phyloP scores from a whole-genome alignment of 768 basidiomycete genomes.

The Boletus rubescentipes region DNA sequence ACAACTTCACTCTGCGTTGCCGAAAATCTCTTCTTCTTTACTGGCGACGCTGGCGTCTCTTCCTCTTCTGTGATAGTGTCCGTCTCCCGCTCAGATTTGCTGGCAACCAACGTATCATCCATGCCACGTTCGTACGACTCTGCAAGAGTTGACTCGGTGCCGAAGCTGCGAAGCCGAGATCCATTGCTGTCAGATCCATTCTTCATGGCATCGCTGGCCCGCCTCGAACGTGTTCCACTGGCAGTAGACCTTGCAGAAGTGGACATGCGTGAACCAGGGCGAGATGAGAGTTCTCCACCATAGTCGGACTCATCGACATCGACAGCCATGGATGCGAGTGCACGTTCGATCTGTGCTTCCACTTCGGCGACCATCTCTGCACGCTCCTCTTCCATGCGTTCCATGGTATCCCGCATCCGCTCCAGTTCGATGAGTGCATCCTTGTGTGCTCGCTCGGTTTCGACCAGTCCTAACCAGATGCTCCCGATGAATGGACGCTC shows the following conservation, averaged over 20 bases:
- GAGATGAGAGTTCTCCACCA: constrained; percentile 51
- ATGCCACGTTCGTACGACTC: constrained; percentile 56
- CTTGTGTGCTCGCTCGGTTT: constrained; percentile 79
- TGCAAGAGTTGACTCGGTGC: constrained; percentile 78
- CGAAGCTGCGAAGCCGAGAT: constrained; percentile 63
- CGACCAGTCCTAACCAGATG: constrained; percentile 60
- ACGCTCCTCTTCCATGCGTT: constrained; percentile 83
- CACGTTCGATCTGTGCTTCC: constrained; percentile 87
- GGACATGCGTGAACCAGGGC: constrained; percentile 67
- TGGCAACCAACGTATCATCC: constrained; percentile 35
- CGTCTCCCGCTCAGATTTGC: constrained; percentile 44
- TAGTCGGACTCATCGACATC: constrained; percentile 75
- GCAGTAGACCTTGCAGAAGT: constrained; percentile 45
- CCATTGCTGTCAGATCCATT: constrained; percentile 28
- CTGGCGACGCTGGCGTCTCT: constrained; percentile 38
- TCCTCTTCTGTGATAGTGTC: constrained; percentile 63
- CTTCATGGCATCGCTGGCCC: constrained; percentile 59
- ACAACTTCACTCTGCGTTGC: constrained; percentile 60
- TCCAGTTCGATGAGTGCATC: constrained; percentile 81
- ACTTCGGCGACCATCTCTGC: constrained; percentile 92
- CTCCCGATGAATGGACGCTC: neutral
- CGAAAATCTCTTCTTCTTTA: constrained; percentile 78
- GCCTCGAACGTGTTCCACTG: constrained; percentile 52
- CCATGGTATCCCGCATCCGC: constrained; percentile 82
- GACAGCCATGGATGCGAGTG: constrained; percentile 81